phyloP scores from a whole-genome alignment of 148 eudicot genomes.

The Rhododendron vialii region DNA sequence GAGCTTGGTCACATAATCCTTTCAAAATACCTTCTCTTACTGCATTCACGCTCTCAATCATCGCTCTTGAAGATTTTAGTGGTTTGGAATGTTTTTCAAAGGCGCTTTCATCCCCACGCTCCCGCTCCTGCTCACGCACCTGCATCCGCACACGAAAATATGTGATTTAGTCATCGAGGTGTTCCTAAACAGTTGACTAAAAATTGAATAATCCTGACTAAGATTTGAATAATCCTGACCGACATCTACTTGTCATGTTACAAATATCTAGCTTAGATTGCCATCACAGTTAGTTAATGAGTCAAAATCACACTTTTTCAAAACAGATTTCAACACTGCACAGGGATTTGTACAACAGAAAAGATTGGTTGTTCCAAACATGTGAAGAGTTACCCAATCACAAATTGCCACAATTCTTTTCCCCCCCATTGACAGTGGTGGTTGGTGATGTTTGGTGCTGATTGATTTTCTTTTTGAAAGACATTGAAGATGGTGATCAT shows the following conservation, averaged over 20 bases:
- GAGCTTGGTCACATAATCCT: too few species aligned
- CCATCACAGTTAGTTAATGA: neutral
- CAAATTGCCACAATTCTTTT: neutral
- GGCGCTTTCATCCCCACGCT: too few species aligned
- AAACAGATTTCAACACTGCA: neutral
- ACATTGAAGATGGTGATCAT: neutral
- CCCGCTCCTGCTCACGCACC: too few species aligned
- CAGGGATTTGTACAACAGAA: neutral
- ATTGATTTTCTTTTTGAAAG: neutral
- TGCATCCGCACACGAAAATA: too few species aligned
- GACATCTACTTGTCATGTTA: neutral
- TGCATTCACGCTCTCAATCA: too few species aligned
- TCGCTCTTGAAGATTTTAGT: too few species aligned
- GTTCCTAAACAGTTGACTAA: neutral
- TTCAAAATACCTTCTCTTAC: too few species aligned
- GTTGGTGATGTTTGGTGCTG: neutral
- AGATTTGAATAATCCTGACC: neutral
- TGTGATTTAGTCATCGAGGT: neutral
- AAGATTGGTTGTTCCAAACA: neutral
- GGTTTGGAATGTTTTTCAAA: too few species aligned
- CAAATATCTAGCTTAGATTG: neutral
- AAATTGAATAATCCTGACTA: neutral
- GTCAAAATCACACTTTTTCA: neutral
- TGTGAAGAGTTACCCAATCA: neutral
- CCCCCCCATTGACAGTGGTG: neutral